Evolutionary conservation across 208 protist species (phyloP).

Genomic region (Porcisia hertigi): DNA sequence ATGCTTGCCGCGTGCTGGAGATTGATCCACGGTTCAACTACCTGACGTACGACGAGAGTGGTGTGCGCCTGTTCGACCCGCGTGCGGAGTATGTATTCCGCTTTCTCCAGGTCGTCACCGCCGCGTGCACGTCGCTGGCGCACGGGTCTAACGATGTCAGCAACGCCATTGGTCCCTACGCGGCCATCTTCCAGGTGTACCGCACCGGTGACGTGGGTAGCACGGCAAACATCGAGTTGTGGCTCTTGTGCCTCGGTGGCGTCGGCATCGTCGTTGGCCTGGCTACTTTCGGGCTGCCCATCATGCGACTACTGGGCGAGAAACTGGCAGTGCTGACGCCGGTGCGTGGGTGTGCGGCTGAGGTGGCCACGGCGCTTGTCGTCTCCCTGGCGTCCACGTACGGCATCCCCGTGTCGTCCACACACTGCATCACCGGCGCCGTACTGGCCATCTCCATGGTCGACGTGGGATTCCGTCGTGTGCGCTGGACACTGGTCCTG

Average conservation of each 20-base stretch:
- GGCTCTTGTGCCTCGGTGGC: conserved; percentile 64
- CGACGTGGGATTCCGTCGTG: conserved; percentile 42
- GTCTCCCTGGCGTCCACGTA: conserved; percentile 65
- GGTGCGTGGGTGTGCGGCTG: conserved; percentile 50
- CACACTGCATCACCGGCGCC: conserved; percentile 84
- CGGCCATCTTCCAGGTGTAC: conserved; percentile 69
- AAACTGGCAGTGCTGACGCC: conserved; percentile 58
- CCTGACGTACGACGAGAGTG: conserved; percentile 24
- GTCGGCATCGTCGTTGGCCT: conserved; percentile 71
- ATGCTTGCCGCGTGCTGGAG: not conserved
- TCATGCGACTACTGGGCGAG: conserved; percentile 55
- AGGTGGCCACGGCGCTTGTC: conserved; percentile 66
- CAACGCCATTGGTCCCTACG: conserved; percentile 63
- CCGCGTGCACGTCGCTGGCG: conserved; percentile 62
- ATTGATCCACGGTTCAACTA: conserved; percentile 18
- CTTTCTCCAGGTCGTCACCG: conserved; percentile 68
- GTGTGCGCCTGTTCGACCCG: conserved; percentile 44
- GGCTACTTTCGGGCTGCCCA: conserved; percentile 56
- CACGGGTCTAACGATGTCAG: conserved; percentile 78
- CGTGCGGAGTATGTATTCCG: conserved; percentile 71
- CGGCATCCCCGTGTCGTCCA: conserved; percentile 83
- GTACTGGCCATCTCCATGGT: conserved; percentile 66
- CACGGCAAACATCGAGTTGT: conserved; percentile 34
- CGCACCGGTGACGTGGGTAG: conserved; percentile 31
- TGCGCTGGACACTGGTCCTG: conserved; percentile 50